Conservation (phyloP, 345 rosid genomes). For the Lepidium sativum region DNA sequence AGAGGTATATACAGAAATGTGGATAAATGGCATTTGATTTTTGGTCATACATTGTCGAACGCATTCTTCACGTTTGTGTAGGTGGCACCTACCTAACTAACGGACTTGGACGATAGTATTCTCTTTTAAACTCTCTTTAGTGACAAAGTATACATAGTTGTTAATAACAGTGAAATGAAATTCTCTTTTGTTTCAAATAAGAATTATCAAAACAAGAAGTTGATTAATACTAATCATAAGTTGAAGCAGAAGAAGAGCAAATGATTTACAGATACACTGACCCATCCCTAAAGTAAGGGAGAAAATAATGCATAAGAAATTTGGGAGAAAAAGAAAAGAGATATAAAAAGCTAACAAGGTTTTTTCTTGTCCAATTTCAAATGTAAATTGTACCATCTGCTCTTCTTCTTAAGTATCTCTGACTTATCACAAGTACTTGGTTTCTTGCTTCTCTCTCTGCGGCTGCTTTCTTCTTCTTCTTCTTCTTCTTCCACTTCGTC, state of each 20-base stretch:
- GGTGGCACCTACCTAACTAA: constrained; percentile 10
- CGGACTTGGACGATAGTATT: neutral
- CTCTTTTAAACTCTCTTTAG: neutral
- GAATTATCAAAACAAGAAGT: neutral
- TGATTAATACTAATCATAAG: constrained; percentile 19
- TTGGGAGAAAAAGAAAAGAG: neutral
- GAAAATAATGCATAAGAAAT: constrained; percentile 8
- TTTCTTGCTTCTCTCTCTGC: constrained; percentile 52
- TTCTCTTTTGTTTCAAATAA: neutral
- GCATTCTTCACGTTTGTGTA: constrained; percentile 25
- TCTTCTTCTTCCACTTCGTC: constrained; percentile 37
- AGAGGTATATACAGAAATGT: neutral
- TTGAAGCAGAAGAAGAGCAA: constrained; percentile 5
- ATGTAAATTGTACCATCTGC: constrained; percentile 82
- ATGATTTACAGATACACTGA: constrained; percentile 24
- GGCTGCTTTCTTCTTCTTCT: too few relatives aligned
- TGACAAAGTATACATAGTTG: neutral
- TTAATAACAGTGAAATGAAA: neutral
- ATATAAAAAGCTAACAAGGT: constrained; percentile 49
- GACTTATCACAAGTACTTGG: constrained; percentile 40
- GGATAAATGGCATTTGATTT: neutral
- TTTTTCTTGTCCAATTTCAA: constrained; percentile 87
- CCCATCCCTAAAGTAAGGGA: neutral
- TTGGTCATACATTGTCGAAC: neutral
- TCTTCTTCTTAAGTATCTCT: constrained; percentile 44